These are phyloP conservation scores for Tephrocybe sp. DNA, from an alignment of 768 basidiomycete genomes.

Conservation along the genomic window DNA sequence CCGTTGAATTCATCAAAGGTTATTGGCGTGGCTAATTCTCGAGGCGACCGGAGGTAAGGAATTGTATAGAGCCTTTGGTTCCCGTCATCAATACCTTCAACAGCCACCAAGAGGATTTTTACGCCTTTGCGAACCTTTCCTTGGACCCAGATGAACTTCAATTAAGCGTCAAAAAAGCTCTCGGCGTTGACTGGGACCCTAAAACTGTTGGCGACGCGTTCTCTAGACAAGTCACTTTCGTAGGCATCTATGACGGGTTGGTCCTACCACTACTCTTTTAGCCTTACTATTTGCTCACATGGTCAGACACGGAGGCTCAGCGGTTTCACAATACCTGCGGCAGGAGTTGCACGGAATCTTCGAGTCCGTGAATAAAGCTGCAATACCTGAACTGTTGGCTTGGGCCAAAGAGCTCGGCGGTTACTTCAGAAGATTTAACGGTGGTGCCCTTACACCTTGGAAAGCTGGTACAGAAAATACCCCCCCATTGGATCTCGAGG, in stretches of 20 bases:
- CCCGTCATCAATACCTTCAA: slow-evolving; percentile 1
- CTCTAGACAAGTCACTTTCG: slow-evolving; percentile 76
- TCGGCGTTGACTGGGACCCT: slow-evolving; percentile 75
- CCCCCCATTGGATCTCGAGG: slow-evolving; percentile 69
- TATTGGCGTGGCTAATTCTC: slow-evolving; percentile 72
- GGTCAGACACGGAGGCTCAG: slow-evolving; percentile 86
- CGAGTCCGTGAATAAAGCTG: slow-evolving; percentile 70
- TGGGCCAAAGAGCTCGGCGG: slow-evolving; percentile 84
- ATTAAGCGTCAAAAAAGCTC: slow-evolving; percentile 57
- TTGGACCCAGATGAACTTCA: slow-evolving; percentile 75
- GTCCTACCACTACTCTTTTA: slow-evolving; percentile 18
- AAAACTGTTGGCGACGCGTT: slow-evolving; percentile 49
- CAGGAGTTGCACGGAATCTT: slow-evolving; percentile 86
- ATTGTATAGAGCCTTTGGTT: too few species aligned
- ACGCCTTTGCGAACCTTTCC: slow-evolving; percentile 73
- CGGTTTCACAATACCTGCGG: slow-evolving; percentile 81
- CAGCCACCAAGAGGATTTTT: slow-evolving; percentile 91
- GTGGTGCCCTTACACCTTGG: slow-evolving; percentile 79
- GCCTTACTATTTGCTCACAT: slow-evolving; percentile 7
- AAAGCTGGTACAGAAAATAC: slow-evolving; percentile 32
- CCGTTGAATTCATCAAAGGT: slow-evolving; percentile 76
- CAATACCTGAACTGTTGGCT: slow-evolving; percentile 71
- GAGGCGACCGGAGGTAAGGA: slow-evolving; percentile 69
- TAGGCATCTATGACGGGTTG: slow-evolving; percentile 92
- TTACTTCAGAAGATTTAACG: slow-evolving; percentile 88